phyloP scores from a whole-genome alignment of 2,329 filamentous ascomycete genomes.

The Corinectria fuckeliana region DNA sequence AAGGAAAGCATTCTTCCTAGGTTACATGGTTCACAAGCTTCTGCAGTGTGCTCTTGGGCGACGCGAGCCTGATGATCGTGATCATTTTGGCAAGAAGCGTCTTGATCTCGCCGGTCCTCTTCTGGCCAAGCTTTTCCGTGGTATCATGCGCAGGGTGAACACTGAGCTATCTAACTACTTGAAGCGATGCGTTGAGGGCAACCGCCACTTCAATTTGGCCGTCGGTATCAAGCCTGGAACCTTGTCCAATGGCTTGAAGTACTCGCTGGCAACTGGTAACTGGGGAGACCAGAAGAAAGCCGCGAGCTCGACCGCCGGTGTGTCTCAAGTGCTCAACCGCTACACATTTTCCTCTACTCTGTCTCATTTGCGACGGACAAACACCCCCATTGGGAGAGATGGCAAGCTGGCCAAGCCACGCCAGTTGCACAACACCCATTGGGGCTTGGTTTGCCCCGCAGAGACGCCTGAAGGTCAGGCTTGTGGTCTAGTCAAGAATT shows the following conservation, averaged over 20 bases:
- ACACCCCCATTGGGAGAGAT: conserved; percentile 96
- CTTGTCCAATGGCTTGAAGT: conserved; percentile 92
- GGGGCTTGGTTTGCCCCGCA: conserved; percentile 95
- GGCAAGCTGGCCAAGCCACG: conserved; percentile 98
- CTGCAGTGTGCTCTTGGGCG: conserved; percentile 92
- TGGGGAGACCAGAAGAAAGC: conserved; percentile 99
- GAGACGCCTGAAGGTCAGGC: conserved; percentile 98
- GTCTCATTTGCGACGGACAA: conserved; percentile 95
- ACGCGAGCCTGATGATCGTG: conserved; percentile 93
- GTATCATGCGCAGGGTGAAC: conserved; percentile 88
- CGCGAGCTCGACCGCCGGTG: conserved; percentile 90
- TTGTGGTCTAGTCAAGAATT: conserved; percentile 96
- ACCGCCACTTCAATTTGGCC: conserved; percentile 87
- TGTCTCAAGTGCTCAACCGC: conserved; percentile 96
- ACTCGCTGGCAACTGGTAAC: conserved; percentile 96
- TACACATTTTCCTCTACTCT: conserved; percentile 97
- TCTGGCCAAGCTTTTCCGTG: conserved; percentile 94
- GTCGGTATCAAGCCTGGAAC: conserved; percentile 91
- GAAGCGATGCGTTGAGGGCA: conserved; percentile 88
- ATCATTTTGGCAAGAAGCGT: conserved; percentile 99
- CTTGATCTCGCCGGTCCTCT: conserved; percentile 93
- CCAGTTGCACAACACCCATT: conserved; percentile 98
- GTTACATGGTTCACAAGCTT: conserved; percentile 98
- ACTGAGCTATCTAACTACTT: conserved; percentile 91
- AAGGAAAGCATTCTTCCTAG: conserved; percentile 95